phyloP scores from a whole-genome alignment of 1,284 basidiomycete species.

The Irpex sp. region DNA sequence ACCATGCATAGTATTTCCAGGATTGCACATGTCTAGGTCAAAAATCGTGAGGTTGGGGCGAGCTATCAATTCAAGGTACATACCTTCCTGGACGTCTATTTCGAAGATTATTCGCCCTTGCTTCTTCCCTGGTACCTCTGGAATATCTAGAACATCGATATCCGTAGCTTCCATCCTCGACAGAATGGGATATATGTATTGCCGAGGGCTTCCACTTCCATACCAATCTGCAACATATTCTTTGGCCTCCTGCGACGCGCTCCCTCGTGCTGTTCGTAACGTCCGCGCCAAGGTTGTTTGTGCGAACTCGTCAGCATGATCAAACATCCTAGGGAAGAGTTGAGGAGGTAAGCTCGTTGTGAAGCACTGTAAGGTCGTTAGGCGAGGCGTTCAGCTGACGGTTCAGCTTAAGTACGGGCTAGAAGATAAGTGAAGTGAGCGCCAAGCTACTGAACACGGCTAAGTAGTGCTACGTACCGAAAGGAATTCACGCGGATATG shows the following conservation, averaged over 20 bases:
- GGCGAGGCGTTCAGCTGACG: no score
- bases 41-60: neutral
- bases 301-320: neutral
- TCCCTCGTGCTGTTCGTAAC: neutral
- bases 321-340: neutral
- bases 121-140: constrained; percentile 16
- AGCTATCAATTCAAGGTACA: neutral
- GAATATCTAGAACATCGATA: constrained; percentile 9
- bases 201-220: neutral
- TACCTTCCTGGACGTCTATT: constrained; percentile 15
- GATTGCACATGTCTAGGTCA: constrained; percentile 47
- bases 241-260: neutral
- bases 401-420: no score
- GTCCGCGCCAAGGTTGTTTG: neutral
- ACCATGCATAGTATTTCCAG: constrained; percentile 43
- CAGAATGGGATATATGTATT: neutral
- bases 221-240: neutral
- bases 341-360: neutral
- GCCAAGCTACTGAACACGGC: no score
- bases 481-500: no score
- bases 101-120: constrained; percentile 18
- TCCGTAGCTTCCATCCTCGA: constrained; percentile 14
- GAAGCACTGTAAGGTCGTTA: neutral
- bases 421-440: no score
- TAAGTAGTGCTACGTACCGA: no score